phyloP scores from a whole-genome alignment of 805 yeast genomes.

The Candida chauliodis region DNA sequence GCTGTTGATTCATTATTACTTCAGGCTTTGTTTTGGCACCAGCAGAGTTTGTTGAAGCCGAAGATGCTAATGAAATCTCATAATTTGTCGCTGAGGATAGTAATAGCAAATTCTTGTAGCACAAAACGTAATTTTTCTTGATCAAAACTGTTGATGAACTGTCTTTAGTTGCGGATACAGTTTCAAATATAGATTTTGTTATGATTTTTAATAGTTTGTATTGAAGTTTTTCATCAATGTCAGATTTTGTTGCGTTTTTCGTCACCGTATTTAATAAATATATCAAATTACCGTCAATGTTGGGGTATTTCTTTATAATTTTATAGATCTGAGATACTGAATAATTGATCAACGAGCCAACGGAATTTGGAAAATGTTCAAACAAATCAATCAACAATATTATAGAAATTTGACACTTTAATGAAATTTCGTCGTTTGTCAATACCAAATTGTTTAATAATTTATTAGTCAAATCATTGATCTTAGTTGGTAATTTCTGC shows the following conservation, averaged over 20 bases:
- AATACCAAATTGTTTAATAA: slow-evolving; percentile 23
- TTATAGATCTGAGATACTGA: slow-evolving; percentile 36
- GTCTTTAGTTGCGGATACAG: slow-evolving; percentile 16
- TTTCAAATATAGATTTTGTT: slow-evolving; percentile 22
- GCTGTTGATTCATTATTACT: slow-evolving; percentile 36
- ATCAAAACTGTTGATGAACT: slow-evolving; percentile 20
- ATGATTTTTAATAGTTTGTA: slow-evolving; percentile 32
- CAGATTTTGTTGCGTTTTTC: slow-evolving; percentile 33
- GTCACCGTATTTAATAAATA: slow-evolving; percentile 29
- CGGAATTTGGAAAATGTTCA: slow-evolving; percentile 33
- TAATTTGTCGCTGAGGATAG: slow-evolving; percentile 34
- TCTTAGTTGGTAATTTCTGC: slow-evolving; percentile 28
- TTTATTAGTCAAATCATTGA: slow-evolving; percentile 35
- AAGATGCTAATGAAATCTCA: slow-evolving; percentile 32
- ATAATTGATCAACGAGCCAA: slow-evolving; percentile 33
- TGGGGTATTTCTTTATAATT: slow-evolving; percentile 33
- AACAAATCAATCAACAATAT: slow-evolving; percentile 35
- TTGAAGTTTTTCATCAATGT: slow-evolving; percentile 38
- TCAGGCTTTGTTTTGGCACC: slow-evolving; percentile 43
- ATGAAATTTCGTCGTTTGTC: slow-evolving; percentile 13
- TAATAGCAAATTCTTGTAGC: slow-evolving; percentile 28
- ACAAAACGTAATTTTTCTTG: slow-evolving; percentile 30
- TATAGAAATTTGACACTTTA: slow-evolving; percentile 18
- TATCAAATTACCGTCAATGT: slow-evolving; percentile 22
- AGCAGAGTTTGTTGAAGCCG: slow-evolving; percentile 31